Evolutionary conservation across 1,139 yeast species (phyloP).

Genomic region (Arxiozyma heterogenica): DNA sequence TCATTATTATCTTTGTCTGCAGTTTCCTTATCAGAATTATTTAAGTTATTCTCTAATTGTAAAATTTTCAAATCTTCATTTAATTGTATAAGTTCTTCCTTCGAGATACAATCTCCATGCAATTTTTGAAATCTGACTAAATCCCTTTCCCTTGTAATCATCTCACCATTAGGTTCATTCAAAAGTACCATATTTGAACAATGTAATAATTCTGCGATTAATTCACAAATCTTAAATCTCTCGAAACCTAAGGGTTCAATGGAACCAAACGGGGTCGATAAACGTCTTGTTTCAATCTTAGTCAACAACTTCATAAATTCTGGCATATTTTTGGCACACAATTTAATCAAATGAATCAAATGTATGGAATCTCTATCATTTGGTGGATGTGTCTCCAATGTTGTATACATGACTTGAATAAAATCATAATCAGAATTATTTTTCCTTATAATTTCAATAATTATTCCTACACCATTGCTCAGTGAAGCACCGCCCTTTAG

Average conservation of each 20-base stretch:
- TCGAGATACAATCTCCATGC: background rate
- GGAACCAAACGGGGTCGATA: constrained; percentile 62
- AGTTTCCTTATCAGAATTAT: background rate
- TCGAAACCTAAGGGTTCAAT: constrained; percentile 93
- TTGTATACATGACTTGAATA: constrained; percentile 77
- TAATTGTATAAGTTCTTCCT: background rate
- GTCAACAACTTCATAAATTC: constrained; percentile 51
- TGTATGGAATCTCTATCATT: constrained; percentile 90
- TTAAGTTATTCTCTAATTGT: background rate
- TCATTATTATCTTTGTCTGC: background rate
- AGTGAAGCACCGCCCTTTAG: constrained; percentile 81
- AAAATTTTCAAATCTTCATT: constrained; percentile 1
- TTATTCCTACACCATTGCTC: constrained; percentile 91
- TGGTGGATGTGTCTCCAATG: constrained; percentile 88
- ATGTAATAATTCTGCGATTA: constrained; percentile 87
- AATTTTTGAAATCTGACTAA: constrained; percentile 38
- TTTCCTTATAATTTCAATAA: constrained; percentile 88
- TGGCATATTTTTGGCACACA: constrained; percentile 68
- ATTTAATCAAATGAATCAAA: constrained; percentile 72
- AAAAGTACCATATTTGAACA: constrained; percentile 92
- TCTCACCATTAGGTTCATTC: constrained; percentile 76
- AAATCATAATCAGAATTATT: constrained; percentile 93
- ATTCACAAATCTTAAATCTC: constrained; percentile 87
- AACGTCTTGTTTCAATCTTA: constrained; percentile 27
- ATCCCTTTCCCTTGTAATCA: constrained; percentile 69